Evolutionary conservation across 2,329 filamentous ascomycete species (phyloP), one percentile per base, ranked within the genome.

Genomic region (Orbilia quercus): DNA sequence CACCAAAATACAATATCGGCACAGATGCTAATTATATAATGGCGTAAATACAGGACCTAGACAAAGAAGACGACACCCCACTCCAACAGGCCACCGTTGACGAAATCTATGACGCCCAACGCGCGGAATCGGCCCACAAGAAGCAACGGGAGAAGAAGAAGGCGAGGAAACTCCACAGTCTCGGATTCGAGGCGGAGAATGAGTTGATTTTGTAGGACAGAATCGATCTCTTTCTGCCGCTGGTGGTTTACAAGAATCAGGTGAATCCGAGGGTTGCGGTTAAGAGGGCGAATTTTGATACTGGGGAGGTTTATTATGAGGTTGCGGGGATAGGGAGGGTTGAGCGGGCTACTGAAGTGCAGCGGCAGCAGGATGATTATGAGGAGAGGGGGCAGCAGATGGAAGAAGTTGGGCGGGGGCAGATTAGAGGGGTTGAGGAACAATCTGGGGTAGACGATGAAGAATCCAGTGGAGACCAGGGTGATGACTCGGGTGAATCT

Each of bases 141-240:
- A 92, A 91, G 83, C 83, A 82, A 65, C 87, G 84, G 78, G 91
- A 96, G 76, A 95, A 92, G 84, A 84, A 84, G 65, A 86, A 88
- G 79, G 80, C 89, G 74, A 87, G 85, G 83, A 91, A 90, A 82
- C 83, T 96, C 71, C 86, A 88, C 16, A 88, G 86, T 42, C 84
- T 95, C 50, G 94, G 94, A 0, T 97, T 97, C 78, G 93, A 96
- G 81, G 90, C 90, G 25, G 92, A 96, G 82, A 90, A 90, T 76
- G 77, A 78, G 62, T 74, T 77, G 51, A 71, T 73, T 62, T 47
- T 73, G 57, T 73, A 73, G 69, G 14, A 62, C 36, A 20, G 60
- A 62, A 42, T 54, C 60, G 54, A 66, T 54, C 16, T 36, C 34
- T 44, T 50, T 28, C 7, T 48, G 55, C 69, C 69, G 47, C 57